Evolutionary conservation across 2,329 filamentous ascomycete species (phyloP), one percentile per base, ranked within the genome.

Genomic region (Zelopaecilomyces penicillatus): DNA sequence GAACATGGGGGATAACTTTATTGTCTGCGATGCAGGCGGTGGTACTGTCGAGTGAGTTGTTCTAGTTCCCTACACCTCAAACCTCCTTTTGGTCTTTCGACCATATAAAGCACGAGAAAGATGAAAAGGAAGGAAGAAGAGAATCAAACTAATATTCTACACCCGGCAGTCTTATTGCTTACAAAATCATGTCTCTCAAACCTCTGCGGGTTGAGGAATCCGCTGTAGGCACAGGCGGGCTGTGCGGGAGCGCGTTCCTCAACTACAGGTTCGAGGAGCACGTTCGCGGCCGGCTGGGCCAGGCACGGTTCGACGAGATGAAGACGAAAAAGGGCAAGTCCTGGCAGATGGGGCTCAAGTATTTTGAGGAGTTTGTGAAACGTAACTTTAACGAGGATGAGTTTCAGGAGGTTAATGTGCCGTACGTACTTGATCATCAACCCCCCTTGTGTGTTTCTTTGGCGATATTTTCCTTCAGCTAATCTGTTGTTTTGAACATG

Each of bases 351-450:
- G 86, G 82, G 2, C 68, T 90, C 41, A 76, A 80, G 44, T 89
- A 88, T 57, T 91, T 88, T 62, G 86, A 91, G 56, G 85, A 90
- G 58, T 89, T 87, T 58, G 85, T 91, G 10, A 91, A 91, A 65
- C 76, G 86, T 10, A 89, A 88, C 57, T 91, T 90, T 59, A 83
- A 86, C 58, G 82, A 86, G 55, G 83, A 87, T 39, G 85, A 88
- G 57, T 78, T 85, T 50, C 74, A 81, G 41, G 85, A 90, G 59
- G 78, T 89, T 47, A 88, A 88, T 46, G 76, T 90, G 4, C 85
- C 85, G 75, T 79, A 64, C 52, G 75, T 71, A 0, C 5, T 1
- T 6, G 1, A 30, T 27, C 5, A 8, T 5, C 30, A 12, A 19
- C 32, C 4, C 41, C 41, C 8, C 26, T 37, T 6, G 11, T 42